Conservation (phyloP, 768 basidiomycete genomes). For the Psilocybe cyanescens region DNA sequence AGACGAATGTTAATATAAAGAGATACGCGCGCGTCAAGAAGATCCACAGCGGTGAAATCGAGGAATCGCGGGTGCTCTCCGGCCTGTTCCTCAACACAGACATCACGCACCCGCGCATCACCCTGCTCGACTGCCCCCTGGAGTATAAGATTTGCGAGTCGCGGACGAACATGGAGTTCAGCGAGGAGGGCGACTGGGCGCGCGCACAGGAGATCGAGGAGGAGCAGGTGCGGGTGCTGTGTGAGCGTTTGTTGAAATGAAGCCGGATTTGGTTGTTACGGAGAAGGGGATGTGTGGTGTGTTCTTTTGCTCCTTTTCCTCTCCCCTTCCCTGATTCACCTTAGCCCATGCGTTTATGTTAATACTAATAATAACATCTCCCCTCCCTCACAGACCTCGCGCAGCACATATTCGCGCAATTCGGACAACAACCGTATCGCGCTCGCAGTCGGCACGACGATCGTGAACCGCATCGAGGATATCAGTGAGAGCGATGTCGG, state of each 20-base stretch:
- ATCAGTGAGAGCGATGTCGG: conserved; percentile 91
- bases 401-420: conserved; percentile 90
- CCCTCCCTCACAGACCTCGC: conserved; percentile 69
- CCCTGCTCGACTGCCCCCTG: conserved; percentile 91
- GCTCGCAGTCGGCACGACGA: conserved; percentile 92
- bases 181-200: conserved; percentile 82
- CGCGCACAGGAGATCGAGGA: conserved; percentile 94
- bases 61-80: conserved; percentile 82
- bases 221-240: conserved; percentile 85
- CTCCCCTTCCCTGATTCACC: too few species aligned
- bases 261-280: conserved; percentile 93
- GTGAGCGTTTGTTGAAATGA: conserved; percentile 59
- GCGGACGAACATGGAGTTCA: not conserved
- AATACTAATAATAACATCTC: too few species aligned
- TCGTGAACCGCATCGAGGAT: conserved; percentile 96
- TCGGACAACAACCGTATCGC: conserved; percentile 99
- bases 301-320: conserved; percentile 28
- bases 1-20: conserved; percentile 96
- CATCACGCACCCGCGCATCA: conserved; percentile 90
- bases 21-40: conserved; percentile 98
- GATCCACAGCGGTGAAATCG: conserved; percentile 96
- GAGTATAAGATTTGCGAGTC: conserved; percentile 99
- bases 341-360: too few species aligned
- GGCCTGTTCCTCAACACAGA: conserved; percentile 99
- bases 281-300: conserved; percentile 97